Base-by-base conservation (phyloP, 2,329 filamentous ascomycete species). In the Metarhizium anisopliae region DNA sequence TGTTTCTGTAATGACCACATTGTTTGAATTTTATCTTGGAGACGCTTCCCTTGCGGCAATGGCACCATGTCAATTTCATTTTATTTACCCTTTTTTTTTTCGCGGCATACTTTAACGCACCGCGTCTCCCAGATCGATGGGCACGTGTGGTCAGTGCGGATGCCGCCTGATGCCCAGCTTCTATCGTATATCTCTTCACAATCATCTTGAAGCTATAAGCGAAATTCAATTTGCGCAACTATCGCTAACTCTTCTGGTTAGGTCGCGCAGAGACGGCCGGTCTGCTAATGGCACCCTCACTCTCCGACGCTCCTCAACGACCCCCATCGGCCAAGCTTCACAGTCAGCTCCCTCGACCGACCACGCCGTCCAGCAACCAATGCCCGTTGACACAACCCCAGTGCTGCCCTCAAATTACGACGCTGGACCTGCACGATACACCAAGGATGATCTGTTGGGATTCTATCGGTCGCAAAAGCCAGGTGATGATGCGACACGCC, bases 381-480 rank as follows among this genome's bases (percentile, higher is more conserved):
- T 50, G 52, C 57, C 61, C 56, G 67, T 57, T 25, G 60, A 78
- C 59, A 62, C 72, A 63, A 63, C 70, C 59, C 62, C 65, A 60
- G 66, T 70, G 59, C 66, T 64, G 50, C 62, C 63, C 49, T 57
- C 63, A 38, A 63, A 58, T 43, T 65, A 68, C 56, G 71, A 73
- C 47, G 50, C 64, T 32, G 70, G 74, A 62, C 70, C 83, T 47
- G 72, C 77, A 58, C 84, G 87, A 63, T 95, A 95, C 71, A 84
- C 83, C 60, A 89, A 86, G 70, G 89, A 92, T 2, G 83, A 95
- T 61, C 76, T 96, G 59, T 76, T 96, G 56, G 82, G 85, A 55
- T 81, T 96, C 61, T 93, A 83, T 71, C 83, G 80, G 62, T 61
- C 63, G 57, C 71, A 73, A 62, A 75, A 75, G 47, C 75, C 78